Conservation (phyloP, 1,139 yeast genomes). For the Spathaspora sp. region DNA sequence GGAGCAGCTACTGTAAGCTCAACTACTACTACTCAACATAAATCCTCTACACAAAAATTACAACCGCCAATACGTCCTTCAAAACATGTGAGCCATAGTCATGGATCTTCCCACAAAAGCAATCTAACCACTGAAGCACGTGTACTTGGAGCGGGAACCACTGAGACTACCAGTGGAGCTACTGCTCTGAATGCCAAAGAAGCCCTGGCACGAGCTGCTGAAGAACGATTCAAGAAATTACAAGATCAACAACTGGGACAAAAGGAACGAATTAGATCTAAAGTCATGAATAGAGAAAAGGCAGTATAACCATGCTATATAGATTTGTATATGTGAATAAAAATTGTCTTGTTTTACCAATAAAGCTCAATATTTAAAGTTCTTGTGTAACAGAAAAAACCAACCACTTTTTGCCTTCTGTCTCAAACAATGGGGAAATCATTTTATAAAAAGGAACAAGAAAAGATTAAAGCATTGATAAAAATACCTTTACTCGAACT, state of each 20-base stretch:
- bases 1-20: neutral
- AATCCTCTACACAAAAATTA: neutral
- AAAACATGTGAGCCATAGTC: neutral
- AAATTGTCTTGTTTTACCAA: too few species aligned
- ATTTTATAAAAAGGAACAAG: conserved; percentile 29
- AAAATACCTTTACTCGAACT: conserved; percentile 30
- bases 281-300: conserved; percentile 7
- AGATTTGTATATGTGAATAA: too few species aligned
- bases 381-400: neutral
- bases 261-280: conserved; percentile 5
- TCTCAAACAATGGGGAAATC: conserved; percentile 18
- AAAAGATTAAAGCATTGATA: conserved; percentile 24
- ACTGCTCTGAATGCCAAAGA: conserved; percentile 7
- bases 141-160: neutral
- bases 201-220: conserved; percentile 14
- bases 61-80: neutral
- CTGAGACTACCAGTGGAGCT: neutral
- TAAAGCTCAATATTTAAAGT: too few species aligned
- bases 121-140: neutral
- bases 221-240: conserved; percentile 11
- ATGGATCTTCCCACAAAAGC: conserved; percentile 3
- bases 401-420: neutral
- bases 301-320: neutral
- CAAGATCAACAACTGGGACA: conserved; percentile 11
- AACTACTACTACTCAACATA: neutral